Percentiles rank a stretch among this genome's conserved stretches.
Conservation (phyloP, 345 rosid genomes). For the Combretum micranthum region DNA sequence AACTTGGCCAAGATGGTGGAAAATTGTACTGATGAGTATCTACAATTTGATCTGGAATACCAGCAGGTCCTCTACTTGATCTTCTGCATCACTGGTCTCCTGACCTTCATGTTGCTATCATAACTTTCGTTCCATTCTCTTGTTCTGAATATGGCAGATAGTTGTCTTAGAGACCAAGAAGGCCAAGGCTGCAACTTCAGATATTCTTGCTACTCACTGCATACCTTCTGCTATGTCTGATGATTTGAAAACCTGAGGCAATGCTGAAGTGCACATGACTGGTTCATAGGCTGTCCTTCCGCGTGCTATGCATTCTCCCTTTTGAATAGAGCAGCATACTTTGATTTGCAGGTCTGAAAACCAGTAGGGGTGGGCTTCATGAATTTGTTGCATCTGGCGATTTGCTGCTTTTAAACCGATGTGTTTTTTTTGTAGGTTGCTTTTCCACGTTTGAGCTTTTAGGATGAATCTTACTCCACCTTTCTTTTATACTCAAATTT, state of each 20-base stretch:
- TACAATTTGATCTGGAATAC: constrained; percentile 76
- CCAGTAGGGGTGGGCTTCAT: too few species aligned
- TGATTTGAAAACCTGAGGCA: constrained; percentile 42
- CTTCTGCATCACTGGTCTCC: background rate
- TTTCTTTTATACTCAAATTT: too few species aligned
- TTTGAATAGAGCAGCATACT: too few species aligned
- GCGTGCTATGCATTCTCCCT: too few species aligned
- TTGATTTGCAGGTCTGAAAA: too few species aligned
- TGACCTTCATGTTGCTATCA: background rate
- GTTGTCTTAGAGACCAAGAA: constrained; percentile 42
- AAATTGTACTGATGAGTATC: constrained; percentile 66
- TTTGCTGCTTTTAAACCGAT: too few species aligned
- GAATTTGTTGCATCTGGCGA: too few species aligned
- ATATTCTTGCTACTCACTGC: constrained; percentile 57
- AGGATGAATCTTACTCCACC: too few species aligned
- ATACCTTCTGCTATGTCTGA: constrained; percentile 63
- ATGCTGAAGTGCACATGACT: too few species aligned
- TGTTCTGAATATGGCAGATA: constrained; percentile 25
- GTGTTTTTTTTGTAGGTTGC: too few species aligned
- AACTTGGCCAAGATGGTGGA: constrained; percentile 80
- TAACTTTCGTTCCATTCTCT: background rate
- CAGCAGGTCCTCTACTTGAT: constrained; percentile 47
- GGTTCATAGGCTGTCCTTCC: too few species aligned
- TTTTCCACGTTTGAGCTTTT: too few species aligned
- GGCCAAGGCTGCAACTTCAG: constrained; percentile 51